A percentile compares a stretch with the other conserved stretches of the same genome.
Conservation (phyloP, 495 filamentous ascomycete species). For the Viridothelium virens region DNA sequence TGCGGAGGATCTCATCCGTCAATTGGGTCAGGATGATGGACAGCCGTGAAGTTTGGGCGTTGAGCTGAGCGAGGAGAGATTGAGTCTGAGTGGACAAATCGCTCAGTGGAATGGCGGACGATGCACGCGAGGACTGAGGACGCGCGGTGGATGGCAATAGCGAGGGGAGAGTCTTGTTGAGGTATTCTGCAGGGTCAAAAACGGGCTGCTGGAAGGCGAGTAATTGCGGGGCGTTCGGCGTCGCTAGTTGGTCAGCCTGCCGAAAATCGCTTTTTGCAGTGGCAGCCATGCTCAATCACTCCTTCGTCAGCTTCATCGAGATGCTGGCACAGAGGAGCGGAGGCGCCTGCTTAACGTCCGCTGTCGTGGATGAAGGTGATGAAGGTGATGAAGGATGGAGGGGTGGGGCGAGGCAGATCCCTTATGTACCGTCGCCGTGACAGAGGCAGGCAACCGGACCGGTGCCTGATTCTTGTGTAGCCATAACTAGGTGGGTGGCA, state of each 20-base stretch:
- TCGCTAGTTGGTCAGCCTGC: slow-evolving; percentile 23
- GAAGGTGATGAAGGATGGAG: background rate
- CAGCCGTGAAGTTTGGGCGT: slow-evolving; percentile 74
- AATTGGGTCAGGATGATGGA: slow-evolving; percentile 77
- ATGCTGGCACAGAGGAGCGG: background rate
- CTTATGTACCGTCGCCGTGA: background rate
- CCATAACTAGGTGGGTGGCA: background rate
- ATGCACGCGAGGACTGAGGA: slow-evolving; percentile 25
- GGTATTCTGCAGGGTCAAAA: slow-evolving; percentile 74
- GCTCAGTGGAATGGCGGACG: slow-evolving; percentile 55
- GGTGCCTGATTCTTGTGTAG: slow-evolving; percentile 2
- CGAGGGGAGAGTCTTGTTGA: slow-evolving; percentile 66
- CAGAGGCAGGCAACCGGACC: background rate
- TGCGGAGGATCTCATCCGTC: slow-evolving; percentile 88
- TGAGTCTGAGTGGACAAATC: slow-evolving; percentile 77
- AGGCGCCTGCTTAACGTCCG: background rate
- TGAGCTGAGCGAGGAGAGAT: slow-evolving; percentile 73
- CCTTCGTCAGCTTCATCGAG: background rate
- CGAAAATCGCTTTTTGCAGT: background rate
- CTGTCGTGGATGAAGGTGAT: background rate
- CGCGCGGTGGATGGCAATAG: slow-evolving; percentile 42
- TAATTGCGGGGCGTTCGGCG: slow-evolving; percentile 54
- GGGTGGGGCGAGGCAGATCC: too few relatives aligned
- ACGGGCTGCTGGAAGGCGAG: slow-evolving; percentile 61
- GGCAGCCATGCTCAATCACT: slow-evolving; percentile 18